These are phyloP conservation scores for Mayamaea pseudoterrestris DNA, from an alignment of 108 stramenopile genomes.

Conservation along the genomic window DNA sequence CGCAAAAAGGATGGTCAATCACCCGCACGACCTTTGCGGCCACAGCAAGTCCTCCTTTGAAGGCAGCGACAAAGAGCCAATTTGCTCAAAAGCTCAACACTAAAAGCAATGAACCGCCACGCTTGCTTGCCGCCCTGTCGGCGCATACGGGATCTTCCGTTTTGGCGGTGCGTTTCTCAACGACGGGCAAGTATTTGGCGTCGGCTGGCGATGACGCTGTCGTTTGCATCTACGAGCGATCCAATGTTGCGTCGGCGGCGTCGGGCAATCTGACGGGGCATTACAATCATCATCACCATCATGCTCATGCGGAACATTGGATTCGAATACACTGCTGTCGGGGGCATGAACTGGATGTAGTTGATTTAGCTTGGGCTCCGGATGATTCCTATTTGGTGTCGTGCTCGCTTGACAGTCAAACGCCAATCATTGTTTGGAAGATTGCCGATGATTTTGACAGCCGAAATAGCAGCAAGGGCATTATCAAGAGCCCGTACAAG, in stretches of 20 bases:
- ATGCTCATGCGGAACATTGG: constrained; percentile 81
- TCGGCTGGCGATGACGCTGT: constrained; percentile 77
- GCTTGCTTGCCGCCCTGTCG: constrained; percentile 63
- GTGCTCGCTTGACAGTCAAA: constrained; percentile 73
- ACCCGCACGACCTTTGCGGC: neutral
- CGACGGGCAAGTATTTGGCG: constrained; percentile 58
- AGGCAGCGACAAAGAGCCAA: too few species aligned
- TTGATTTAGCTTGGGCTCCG: constrained; percentile 84
- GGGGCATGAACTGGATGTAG: constrained; percentile 77
- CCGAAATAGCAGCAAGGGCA: constrained; percentile 11
- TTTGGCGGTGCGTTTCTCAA: constrained; percentile 63
- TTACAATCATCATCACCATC: too few species aligned
- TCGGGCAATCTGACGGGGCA: too few species aligned
- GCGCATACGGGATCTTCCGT: constrained; percentile 76
- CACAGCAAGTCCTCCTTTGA: too few species aligned
- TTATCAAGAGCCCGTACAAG: constrained; percentile 59
- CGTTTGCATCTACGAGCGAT: constrained; percentile 57
- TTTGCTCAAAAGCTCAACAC: neutral
- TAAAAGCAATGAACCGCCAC: constrained; percentile 13
- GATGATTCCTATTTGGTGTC: constrained; percentile 77
- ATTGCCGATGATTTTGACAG: constrained; percentile 53
- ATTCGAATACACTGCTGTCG: constrained; percentile 71
- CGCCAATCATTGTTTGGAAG: constrained; percentile 82
- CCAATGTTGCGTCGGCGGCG: too few species aligned
- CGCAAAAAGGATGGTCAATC: constrained; percentile 38